Evolutionary conservation across 2,329 filamentous ascomycete species (phyloP), one percentile per base, ranked within the genome.

Genomic region (Colletotrichum nymphaeae): DNA sequence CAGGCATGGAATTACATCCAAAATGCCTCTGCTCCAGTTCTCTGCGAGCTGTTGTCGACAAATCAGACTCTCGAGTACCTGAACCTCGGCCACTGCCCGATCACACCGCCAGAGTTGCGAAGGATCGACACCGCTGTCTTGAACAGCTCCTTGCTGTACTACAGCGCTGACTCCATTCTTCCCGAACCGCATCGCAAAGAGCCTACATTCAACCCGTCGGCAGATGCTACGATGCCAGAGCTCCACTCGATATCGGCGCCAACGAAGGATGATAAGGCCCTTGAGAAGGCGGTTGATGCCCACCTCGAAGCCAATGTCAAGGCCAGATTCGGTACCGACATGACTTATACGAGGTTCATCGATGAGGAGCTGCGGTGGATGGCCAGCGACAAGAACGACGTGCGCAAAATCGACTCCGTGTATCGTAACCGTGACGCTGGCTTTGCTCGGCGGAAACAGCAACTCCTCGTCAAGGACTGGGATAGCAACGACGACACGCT

Each of bases 1-100:
- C 81, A 83, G 76, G 84, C 84, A 32, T 88, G 85, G 79, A 88
- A 88, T 72, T 88, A 82, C 78, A 79, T 88, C 55, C 82, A 84
- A 32, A 84, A 86, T 70, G 79, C 55, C 5, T 78, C 80, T 22
- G 78, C 83, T 3, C 72, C 78, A 2, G 75, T 81, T 26, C 78
- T 88, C 11, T 73, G 76, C 46, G 72, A 76, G 16, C 76, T 88
- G 22, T 71, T 87, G 63, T 74, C 72, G 16, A 76, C 77, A 5
- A 78, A 79, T 22, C 75, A 79, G 11, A 72, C 73, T 9, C 78
- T 88, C 7, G 76, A 82, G 32, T 87, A 85, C 71, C 77, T 88
- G 53, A 85, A 84, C 73, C 79, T 88, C 46, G 81, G 82, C 7
- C 80, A 83, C 67, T 86, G 78, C 71, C 78, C 78, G 67, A 78